Evolutionary conservation across 176 grass and related monocot genomes (phyloP).

Genomic region (Musa itinerans): DNA sequence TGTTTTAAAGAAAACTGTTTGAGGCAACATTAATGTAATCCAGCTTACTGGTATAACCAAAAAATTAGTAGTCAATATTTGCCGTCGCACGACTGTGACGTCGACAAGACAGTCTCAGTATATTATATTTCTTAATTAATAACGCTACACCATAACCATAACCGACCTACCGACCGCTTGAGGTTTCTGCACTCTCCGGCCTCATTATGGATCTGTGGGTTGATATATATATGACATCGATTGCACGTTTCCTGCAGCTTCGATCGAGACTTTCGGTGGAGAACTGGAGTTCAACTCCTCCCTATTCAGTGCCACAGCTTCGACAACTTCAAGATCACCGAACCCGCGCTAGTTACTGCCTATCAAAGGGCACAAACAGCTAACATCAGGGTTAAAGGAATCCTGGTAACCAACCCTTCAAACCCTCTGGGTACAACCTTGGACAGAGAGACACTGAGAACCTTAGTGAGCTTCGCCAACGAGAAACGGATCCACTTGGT

Average conservation of each 20-base stretch:
- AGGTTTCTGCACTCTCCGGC: too few species aligned
- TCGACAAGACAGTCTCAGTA: too few species aligned
- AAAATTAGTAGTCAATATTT: too few species aligned
- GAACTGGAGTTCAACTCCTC: constrained; percentile 42
- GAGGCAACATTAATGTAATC: too few species aligned
- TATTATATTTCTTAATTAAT: too few species aligned
- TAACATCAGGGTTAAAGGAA: constrained; percentile 52
- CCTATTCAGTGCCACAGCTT: constrained; percentile 71
- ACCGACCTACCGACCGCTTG: too few species aligned
- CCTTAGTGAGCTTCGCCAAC: constrained; percentile 48
- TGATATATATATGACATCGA: too few species aligned
- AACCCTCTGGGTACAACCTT: constrained; percentile 63
- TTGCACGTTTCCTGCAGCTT: constrained; percentile 33
- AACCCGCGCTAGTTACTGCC: constrained; percentile 36
- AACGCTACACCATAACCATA: too few species aligned
- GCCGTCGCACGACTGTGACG: too few species aligned
- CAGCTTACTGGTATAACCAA: too few species aligned
- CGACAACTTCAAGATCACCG: constrained; percentile 45
- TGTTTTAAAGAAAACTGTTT: too few species aligned
- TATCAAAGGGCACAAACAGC: constrained; percentile 38
- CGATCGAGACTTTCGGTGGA: constrained; percentile 78
- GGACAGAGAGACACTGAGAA: constrained; percentile 49
- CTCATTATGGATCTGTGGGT: too few species aligned
- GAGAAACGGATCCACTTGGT: constrained; percentile 57
- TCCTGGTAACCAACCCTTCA: constrained; percentile 73